Evolutionary conservation across 2,329 filamentous ascomycete species (phyloP).

Genomic region (Neonectria ditissima): DNA sequence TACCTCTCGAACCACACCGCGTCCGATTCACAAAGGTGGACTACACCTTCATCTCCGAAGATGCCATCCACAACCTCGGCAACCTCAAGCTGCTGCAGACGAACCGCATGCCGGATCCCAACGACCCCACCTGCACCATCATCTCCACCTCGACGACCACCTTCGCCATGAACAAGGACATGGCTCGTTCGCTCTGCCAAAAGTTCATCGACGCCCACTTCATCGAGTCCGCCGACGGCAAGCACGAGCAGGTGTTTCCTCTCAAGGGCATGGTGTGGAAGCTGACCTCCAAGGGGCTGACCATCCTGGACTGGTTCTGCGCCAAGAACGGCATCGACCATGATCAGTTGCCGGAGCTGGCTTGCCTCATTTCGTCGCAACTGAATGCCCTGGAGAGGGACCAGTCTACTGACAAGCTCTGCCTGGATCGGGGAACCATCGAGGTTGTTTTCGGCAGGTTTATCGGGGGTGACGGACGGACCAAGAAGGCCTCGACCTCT

Average conservation of each 20-base stretch:
- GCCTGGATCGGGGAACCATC: slow-evolving; percentile 86
- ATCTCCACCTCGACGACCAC: slow-evolving; percentile 98
- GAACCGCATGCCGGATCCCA: slow-evolving; percentile 98
- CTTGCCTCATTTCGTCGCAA: slow-evolving; percentile 83
- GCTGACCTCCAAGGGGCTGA: slow-evolving; percentile 94
- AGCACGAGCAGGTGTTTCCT: slow-evolving; percentile 82
- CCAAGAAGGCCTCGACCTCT: slow-evolving; percentile 74
- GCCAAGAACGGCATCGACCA: slow-evolving; percentile 94
- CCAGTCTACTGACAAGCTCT: slow-evolving; percentile 83
- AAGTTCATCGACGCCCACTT: slow-evolving; percentile 94
- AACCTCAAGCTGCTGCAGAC: slow-evolving; percentile 98
- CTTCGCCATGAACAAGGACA: slow-evolving; percentile 98
- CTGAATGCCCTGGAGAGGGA: slow-evolving; percentile 92
- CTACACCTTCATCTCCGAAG: slow-evolving; percentile 94
- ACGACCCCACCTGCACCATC: slow-evolving; percentile 93
- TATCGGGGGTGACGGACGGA: slow-evolving; percentile 82
- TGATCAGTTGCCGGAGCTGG: slow-evolving; percentile 85
- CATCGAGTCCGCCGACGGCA: slow-evolving; percentile 92
- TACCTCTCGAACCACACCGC: slow-evolving; percentile 85
- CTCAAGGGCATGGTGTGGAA: slow-evolving; percentile 91
- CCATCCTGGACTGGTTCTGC: slow-evolving; percentile 91
- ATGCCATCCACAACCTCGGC: slow-evolving; percentile 97
- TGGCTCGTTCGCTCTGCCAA: slow-evolving; percentile 94
- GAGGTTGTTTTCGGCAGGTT: slow-evolving; percentile 96
- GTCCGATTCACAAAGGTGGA: slow-evolving; percentile 91